Base-by-base conservation (phyloP, 306 rosid species). In the Rubus idaeus region DNA sequence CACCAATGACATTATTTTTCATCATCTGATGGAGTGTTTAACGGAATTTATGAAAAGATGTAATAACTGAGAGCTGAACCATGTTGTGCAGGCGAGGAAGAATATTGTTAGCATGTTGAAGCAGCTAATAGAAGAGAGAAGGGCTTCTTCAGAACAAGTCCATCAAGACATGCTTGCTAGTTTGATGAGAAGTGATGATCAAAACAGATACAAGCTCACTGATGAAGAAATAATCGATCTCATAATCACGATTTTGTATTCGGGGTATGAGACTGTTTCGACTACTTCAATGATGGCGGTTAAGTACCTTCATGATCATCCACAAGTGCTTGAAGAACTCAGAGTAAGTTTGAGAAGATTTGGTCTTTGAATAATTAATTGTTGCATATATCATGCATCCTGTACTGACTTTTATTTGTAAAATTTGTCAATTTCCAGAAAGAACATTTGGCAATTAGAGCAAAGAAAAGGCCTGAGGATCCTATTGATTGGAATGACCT, bases 221-320 rank as follows among this genome's bases (percentile, higher is more conserved):
- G 97, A 96, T 71, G 98, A 91, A 81, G 98, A 96, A 71, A 85
- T 96, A 45, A 88, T 96, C 56, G 99, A 96, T 90, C 87, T 83
- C 23, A 82, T 96, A 8, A 88, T 96, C 20, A 89, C 98, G 11
- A 74, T 96, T 30, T 81, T 96, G 75, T 92, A 96, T 77, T 96
- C 99, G 52, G 99, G 99, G 4, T 96, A 91, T 72, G 99, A 96
- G 86, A 96, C 99, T 65, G 98, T 96, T 81, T 96, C 99, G 21
- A 91, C 99, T 0, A 96, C 99, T 17, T 87, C 99, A n/a, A 96
- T 96, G 99, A 96, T 96, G 99, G 97, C 97, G 30, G 89, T 96
- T 20, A 96, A 96, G 80, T 92, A 87, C 68, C 96, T 96, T 73
- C 98, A 89, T 78, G 99, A 96, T 78, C 94, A 92, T 75, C 98